These are phyloP conservation scores for Lactarius deliciosus DNA, from an alignment of 768 basidiomycete genomes.

Conservation along the genomic window DNA sequence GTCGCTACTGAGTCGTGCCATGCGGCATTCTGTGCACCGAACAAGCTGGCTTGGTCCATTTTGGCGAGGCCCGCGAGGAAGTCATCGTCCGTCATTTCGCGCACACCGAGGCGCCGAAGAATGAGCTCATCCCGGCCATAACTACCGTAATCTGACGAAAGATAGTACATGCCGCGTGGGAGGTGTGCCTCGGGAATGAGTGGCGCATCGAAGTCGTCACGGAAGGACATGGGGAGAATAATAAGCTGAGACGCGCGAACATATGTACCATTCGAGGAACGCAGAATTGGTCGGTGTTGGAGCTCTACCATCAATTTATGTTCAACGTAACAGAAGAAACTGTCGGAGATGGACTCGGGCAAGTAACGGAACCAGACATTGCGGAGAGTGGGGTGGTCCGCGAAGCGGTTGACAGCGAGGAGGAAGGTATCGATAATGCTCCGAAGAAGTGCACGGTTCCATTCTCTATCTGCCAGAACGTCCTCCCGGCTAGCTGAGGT, in stretches of 20 bases:
- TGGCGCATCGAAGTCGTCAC: slow-evolving; percentile 11
- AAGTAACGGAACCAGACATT: slow-evolving; percentile 34
- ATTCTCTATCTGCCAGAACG: slow-evolving; percentile 29
- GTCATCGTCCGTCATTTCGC: slow-evolving; percentile 20
- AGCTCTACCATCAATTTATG: slow-evolving; percentile 21
- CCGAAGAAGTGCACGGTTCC: slow-evolving; percentile 32
- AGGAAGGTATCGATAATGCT: slow-evolving; percentile 31
- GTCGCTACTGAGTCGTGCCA: slow-evolving; percentile 24
- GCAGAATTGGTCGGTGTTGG: slow-evolving; percentile 24
- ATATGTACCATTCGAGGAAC: slow-evolving; percentile 23
- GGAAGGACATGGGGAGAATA: slow-evolving; percentile 8
- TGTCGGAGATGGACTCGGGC: slow-evolving; percentile 26
- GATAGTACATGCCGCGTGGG: slow-evolving; percentile 6
- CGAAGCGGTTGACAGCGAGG: slow-evolving; percentile 30
- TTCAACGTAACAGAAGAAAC: slow-evolving; percentile 29
- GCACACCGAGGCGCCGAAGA: slow-evolving; percentile 25
- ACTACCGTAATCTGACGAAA: slow-evolving; percentile 23
- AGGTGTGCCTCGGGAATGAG: slow-evolving; percentile 20
- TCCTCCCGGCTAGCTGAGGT: slow-evolving; percentile 35
- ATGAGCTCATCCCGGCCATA: not conserved
- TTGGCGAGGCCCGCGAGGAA: slow-evolving; percentile 14
- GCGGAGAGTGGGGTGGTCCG: slow-evolving; percentile 24
- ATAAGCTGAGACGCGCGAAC: slow-evolving; percentile 21
- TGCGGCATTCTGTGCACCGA: not conserved
- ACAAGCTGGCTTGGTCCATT: slow-evolving; percentile 11